Percentiles rank a stretch among this genome's conserved stretches.
These are phyloP conservation scores for Hypoxylon cercidicola DNA, from an alignment of 495 filamentous ascomycete species.

Conservation along the genomic window DNA sequence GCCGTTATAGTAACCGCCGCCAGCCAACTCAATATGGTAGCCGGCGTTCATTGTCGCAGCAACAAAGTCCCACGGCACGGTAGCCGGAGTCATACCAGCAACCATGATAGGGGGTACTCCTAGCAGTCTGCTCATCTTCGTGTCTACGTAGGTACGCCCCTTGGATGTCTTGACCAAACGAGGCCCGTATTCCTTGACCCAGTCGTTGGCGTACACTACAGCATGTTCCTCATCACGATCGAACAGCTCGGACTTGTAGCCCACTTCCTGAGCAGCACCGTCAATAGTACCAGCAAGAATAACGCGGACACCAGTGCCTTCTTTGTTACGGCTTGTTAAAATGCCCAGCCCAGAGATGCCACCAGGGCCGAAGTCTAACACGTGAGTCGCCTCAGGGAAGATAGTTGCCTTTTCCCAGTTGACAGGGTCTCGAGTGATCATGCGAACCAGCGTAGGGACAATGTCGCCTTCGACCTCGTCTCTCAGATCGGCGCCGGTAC, in stretches of 20 bases:
- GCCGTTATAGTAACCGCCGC: conserved; percentile 94
- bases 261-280: conserved; percentile 87
- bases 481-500: conserved; percentile 83
- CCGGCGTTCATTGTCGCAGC: conserved; percentile 92
- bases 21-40: conserved; percentile 86
- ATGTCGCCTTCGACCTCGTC: conserved; percentile 68
- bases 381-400: conserved; percentile 89
- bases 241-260: conserved; percentile 97
- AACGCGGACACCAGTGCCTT: conserved; percentile 94
- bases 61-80: conserved; percentile 92
- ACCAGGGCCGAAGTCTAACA: conserved; percentile 95
- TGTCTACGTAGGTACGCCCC: conserved; percentile 92
- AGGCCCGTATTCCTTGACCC: conserved; percentile 96
- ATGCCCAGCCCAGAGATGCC: conserved; percentile 96
- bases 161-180: conserved; percentile 85
- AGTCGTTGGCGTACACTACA: conserved; percentile 95
- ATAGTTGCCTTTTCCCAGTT: conserved; percentile 94
- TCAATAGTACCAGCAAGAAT: conserved; percentile 92
- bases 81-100: conserved; percentile 91
- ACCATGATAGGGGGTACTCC: conserved; percentile 92
- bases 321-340: conserved; percentile 97
- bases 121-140: conserved; percentile 94
- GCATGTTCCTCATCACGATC: conserved; percentile 93
- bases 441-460: conserved; percentile 83
- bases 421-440: conserved; percentile 92